Evolutionary conservation across 345 rosid genomes (phyloP).

Genomic region (Linum trigynum): DNA sequence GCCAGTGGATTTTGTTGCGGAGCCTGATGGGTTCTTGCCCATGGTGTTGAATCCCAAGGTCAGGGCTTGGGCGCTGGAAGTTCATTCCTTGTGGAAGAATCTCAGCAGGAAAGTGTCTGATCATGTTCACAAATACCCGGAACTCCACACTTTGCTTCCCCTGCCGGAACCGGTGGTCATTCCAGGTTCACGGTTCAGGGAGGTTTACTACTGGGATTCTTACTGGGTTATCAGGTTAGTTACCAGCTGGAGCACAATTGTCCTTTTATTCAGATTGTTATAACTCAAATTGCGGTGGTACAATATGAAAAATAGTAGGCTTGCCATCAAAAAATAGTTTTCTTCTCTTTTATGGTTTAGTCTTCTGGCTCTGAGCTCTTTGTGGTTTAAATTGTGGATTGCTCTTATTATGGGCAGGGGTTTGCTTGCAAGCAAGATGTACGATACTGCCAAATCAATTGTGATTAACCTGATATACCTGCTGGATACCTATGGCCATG

Average conservation of each 20-base stretch:
- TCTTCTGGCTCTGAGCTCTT: no score
- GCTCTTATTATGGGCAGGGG: constrained; percentile 41
- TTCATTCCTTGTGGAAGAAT: constrained; percentile 76
- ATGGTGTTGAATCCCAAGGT: constrained; percentile 52
- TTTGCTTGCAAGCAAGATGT: constrained; percentile 76
- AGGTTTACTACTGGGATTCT: constrained; percentile 93
- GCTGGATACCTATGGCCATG: constrained; percentile 63
- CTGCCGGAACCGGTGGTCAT: constrained; percentile 55
- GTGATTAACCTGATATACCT: constrained; percentile 63
- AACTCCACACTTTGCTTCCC: constrained; percentile 64
- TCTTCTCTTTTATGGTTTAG: no score
- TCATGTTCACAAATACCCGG: constrained; percentile 40
- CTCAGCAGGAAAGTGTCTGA: constrained; percentile 50
- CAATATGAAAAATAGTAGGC: no score
- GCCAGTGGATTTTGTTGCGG: constrained; percentile 53
- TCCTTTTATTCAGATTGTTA: no score
- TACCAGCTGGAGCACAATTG: not conserved
- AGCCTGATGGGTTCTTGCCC: constrained; percentile 59
- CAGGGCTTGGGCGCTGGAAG: constrained; percentile 70
- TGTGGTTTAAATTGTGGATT: not conserved
- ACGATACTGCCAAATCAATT: constrained; percentile 58
- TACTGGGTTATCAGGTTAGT: constrained; percentile 82
- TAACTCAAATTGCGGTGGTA: no score
- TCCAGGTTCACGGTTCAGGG: constrained; percentile 83
- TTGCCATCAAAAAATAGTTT: not conserved